Conservation (phyloP, 768 basidiomycete species). For the Tricholoma flavovirens region DNA sequence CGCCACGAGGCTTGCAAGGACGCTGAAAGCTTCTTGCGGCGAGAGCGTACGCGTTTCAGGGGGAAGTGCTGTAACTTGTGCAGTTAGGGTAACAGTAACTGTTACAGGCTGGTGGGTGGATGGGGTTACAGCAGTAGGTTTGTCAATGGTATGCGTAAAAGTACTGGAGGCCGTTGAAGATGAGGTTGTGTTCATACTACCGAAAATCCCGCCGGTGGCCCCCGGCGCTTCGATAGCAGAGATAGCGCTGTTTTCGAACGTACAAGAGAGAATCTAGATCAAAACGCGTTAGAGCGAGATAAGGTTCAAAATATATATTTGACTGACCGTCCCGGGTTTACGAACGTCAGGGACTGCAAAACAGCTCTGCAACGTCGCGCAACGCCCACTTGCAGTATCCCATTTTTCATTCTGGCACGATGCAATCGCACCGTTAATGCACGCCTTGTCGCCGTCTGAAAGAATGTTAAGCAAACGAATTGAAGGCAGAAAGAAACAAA, state of each 20-base stretch:
- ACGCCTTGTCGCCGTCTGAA: constrained; percentile 39
- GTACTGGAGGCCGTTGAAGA: constrained; percentile 6
- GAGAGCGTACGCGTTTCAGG: constrained; percentile 38
- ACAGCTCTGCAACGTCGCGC: constrained; percentile 34
- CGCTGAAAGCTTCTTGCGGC: constrained; percentile 35
- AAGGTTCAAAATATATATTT: neutral
- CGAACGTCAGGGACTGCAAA: constrained; percentile 46
- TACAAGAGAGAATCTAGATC: constrained; percentile 44
- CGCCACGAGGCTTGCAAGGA: constrained; percentile 34
- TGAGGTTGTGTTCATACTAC: constrained; percentile 12
- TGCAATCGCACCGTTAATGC: constrained; percentile 34
- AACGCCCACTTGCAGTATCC: constrained; percentile 28
- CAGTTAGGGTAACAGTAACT: constrained; percentile 26
- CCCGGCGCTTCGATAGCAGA: constrained; percentile 43
- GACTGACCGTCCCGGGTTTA: constrained; percentile 40
- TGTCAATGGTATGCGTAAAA: neutral
- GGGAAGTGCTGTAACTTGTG: constrained; percentile 22
- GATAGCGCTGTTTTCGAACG: constrained; percentile 41
- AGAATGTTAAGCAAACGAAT: neutral
- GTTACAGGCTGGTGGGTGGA: constrained; percentile 18
- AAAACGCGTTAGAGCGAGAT: neutral
- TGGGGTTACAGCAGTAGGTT: constrained; percentile 2
- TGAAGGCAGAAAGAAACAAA: constrained; percentile 17
- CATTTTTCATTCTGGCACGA: constrained; percentile 38
- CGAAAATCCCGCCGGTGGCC: constrained; percentile 35